These are phyloP conservation scores for Erythrophleum fordii DNA, from an alignment of 306 rosid species.

Conservation along the genomic window DNA sequence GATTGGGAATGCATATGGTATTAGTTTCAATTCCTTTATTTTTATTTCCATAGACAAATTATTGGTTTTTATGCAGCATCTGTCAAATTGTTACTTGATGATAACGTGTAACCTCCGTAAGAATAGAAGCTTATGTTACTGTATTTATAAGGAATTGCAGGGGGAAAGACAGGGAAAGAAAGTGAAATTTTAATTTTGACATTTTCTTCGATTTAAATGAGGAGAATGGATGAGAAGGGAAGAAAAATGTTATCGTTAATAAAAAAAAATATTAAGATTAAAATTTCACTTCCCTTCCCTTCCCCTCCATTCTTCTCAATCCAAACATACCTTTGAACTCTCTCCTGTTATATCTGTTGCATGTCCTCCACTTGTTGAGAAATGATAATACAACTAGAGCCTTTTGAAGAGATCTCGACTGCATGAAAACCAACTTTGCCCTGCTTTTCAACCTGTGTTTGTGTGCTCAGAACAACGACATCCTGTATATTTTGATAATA, in stretches of 20 bases:
- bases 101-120: not conserved
- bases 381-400: constrained; percentile 6
- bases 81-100: constrained; percentile 30
- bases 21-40: constrained; percentile 21
- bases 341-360: constrained; percentile 26
- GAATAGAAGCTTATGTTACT: constrained; percentile 12
- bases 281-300: not conserved
- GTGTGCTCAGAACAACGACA: constrained; percentile 20
- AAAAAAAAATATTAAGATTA: too few relatives aligned
- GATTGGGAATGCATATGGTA: constrained; percentile 99
- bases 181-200: not conserved
- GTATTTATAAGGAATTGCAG: constrained; percentile 17
- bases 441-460: constrained; percentile 9
- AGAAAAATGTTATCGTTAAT: not conserved
- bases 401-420: constrained; percentile 23
- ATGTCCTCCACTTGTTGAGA: constrained; percentile 26
- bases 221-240: not conserved
- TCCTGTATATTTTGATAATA: constrained; percentile 2
- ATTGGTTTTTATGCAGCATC: not conserved
- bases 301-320: not conserved
- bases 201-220: not conserved
- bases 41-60: not conserved
- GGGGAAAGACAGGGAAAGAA: not conserved
- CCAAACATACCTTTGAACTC: not conserved
- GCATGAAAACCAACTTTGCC: constrained; percentile 5